Base-by-base conservation (phyloP, 2,329 filamentous ascomycete genomes). In the Epichloe baconii region DNA sequence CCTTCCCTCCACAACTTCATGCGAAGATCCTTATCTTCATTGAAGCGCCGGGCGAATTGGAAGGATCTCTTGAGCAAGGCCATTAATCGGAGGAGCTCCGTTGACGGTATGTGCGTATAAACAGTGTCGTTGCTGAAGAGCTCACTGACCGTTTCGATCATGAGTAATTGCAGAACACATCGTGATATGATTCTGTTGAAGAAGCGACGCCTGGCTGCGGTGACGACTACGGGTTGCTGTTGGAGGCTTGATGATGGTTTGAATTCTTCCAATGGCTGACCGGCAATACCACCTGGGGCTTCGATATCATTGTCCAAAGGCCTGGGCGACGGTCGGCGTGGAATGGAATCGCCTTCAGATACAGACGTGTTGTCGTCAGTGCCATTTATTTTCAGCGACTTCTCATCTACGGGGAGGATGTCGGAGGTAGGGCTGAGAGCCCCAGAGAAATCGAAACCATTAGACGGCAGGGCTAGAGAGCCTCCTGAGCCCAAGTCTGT, bases 181-280 rank as follows among this genome's bases (percentile, higher is more conserved):
- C 94, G 91, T 14, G 91, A 96, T 68, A 99, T 99, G 67, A 99
- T 99, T 59, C 91, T 87, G 71, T 98, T 98, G 77, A 98, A 98
- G 73, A 96, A 96, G 49, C 90, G 85, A 37, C 93, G 82, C 26
- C 93, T 86, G 0, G 93, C 89, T 2, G 89, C 88, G 1, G 93
- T 97, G 5, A 99, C 91, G 1, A 94, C 86, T 5, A 95, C 79
- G 0, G 91, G 88, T 53, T 94, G 88, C 66, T 93, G 88, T 65
- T 94, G 89, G 14, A 89, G 74, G 50, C 78, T 82, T 23, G 80
- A 79, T 38, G 83, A 76, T 5, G 88, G 87, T 56, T 84, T 86
- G 70, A 95, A 97, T 64, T 97, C 90, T 65, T 98, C 93, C 1
- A 95, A 75, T 34, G 71, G 69, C 4, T 57, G 71, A 50, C 73